A percentile compares a stretch with the other conserved stretches of the same genome.
Conservation (phyloP, 1,284 basidiomycete species). For the Cystobasidiaceae sp. region DNA sequence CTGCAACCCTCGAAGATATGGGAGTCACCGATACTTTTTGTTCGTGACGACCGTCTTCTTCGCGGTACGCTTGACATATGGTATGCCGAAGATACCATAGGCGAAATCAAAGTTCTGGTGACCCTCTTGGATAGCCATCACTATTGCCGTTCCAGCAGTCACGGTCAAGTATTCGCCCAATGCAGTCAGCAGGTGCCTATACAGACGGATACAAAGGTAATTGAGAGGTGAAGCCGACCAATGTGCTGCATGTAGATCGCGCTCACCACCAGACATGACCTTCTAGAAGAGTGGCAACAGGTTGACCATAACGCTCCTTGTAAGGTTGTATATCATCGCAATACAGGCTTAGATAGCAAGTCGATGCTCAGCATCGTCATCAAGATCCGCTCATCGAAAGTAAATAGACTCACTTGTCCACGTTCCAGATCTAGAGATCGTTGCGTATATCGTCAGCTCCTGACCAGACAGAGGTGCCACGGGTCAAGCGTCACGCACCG, state of each 20-base stretch:
- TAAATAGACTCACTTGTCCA: slow-evolving; percentile 21
- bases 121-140: slow-evolving; percentile 25
- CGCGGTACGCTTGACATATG: slow-evolving; percentile 21
- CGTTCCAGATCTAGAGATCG: slow-evolving; percentile 21
- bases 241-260: too few species aligned
- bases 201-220: too few species aligned
- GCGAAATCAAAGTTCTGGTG: slow-evolving; percentile 9
- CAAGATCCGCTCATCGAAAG: too few species aligned
- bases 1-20: too few species aligned
- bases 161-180: slow-evolving; percentile 21
- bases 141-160: background rate
- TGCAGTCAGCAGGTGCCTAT: slow-evolving; percentile 28
- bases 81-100: slow-evolving; percentile 3
- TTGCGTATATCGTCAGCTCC: background rate
- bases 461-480: background rate
- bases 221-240: too few species aligned
- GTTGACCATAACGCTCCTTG: slow-evolving; percentile 10
- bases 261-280: slow-evolving; percentile 23
- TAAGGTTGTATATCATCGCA: slow-evolving; percentile 25
- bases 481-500: too few species aligned
- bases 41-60: too few species aligned
- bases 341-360: too few species aligned
- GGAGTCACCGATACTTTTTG: too few species aligned
- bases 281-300: slow-evolving; percentile 10
- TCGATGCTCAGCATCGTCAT: too few species aligned